Evolutionary conservation across 2,329 filamentous ascomycete genomes (phyloP), one percentile per base, ranked within the genome.

Genomic region (Phyllosticta capitalensis): DNA sequence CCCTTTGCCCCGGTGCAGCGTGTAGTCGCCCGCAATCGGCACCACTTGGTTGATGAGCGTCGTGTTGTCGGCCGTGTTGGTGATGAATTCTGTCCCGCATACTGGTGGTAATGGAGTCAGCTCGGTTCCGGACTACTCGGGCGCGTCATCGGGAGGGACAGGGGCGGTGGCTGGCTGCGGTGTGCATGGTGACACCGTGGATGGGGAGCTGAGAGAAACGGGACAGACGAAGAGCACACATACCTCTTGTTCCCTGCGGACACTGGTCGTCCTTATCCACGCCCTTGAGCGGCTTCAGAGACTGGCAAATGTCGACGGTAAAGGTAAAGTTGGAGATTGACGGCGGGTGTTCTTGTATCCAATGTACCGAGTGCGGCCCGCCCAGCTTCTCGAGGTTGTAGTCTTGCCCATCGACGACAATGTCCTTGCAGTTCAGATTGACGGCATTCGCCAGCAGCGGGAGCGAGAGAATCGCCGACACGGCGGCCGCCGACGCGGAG

Each of bases 261-360:
- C 90, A 95, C 67, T 86, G 76, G 45, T 85, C 77, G 5, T 78
- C 73, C 64, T 81, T 79, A 19, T 76, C 74, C 1, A 78, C 75
- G 22, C 81, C 81, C 51, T 82, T 83, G 55, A 79, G 81, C 69
- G 82, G 81, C 71, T 83, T 82, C 64, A 96, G 75, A 6, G 83
- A 78, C 56, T 78, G 74, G 75, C 90, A 95, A 54, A 95, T 79
- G 67, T 95, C 88, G 60, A 95, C 70, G 0, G 89, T 92, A 72
- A 90, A 95, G 51, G 89, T 92, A 24, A 85, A 90, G 72, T 94
- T 94, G 62, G 78, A 79, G 17, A 78, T 77, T 17, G 77, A 79
- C 20, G 79, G 79, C 7, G 67, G 68, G 5, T 70, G 67, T 14
- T 76, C 69, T 33, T 79, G 73, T 63, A 79, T 76, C 65, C 78